Evolutionary conservation across 2,329 filamentous ascomycete species (phyloP).

Genomic region (Penicillium sp.): DNA sequence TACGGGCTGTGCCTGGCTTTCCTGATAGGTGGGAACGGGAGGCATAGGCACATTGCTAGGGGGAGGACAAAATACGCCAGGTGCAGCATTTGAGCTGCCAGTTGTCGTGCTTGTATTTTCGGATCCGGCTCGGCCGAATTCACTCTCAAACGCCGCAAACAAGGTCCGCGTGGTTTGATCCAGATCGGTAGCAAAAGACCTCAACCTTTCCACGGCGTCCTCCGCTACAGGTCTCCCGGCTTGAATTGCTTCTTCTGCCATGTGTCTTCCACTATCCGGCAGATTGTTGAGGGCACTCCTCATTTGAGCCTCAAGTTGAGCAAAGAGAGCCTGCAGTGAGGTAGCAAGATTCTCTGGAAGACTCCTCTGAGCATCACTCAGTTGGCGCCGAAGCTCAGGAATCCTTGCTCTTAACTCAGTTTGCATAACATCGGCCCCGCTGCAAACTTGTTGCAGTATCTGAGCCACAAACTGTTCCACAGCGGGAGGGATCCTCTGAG

Average conservation of each 20-base stretch:
- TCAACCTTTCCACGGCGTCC: conserved; percentile 37
- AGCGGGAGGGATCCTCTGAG: conserved; percentile 21
- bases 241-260: conserved; percentile 35
- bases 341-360: conserved; percentile 37
- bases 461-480: conserved; percentile 30
- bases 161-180: conserved; percentile 38
- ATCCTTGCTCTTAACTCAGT: conserved; percentile 36
- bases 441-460: conserved; percentile 32
- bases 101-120: conserved; percentile 5
- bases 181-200: conserved; percentile 40
- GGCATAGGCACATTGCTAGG: not conserved
- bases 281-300: conserved; percentile 37
- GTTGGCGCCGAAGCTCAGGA: conserved; percentile 37
- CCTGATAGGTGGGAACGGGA: not conserved
- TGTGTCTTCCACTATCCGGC: conserved; percentile 33
- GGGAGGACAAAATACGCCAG: not conserved
- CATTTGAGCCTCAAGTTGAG: conserved; percentile 36
- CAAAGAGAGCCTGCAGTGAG: conserved; percentile 35
- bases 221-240: conserved; percentile 36
- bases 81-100: conserved; percentile 1
- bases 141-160: conserved; percentile 36
- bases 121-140: conserved; percentile 25
- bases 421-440: conserved; percentile 33
- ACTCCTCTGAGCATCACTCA: conserved; percentile 33
- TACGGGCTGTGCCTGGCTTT: not conserved